Conservation (phyloP, 2,329 filamentous ascomycete genomes). For the Phoma sp. region DNA sequence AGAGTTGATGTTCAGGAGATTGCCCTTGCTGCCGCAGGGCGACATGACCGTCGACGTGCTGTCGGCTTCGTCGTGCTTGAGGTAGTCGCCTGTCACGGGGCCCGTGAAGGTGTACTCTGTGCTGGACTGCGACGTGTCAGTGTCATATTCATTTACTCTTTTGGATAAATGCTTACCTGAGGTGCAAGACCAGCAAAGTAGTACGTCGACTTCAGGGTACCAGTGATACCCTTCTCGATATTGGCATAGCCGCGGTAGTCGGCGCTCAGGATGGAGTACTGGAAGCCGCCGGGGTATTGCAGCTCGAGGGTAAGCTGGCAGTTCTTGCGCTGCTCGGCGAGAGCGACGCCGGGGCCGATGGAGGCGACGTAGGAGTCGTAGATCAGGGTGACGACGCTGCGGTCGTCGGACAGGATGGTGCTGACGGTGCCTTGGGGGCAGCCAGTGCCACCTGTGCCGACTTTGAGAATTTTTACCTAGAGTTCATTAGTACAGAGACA, state of each 20-base stretch:
- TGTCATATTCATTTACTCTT: neutral
- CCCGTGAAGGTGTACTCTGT: conserved; percentile 50
- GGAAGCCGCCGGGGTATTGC: conserved; percentile 59
- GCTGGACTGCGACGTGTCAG: conserved; percentile 35
- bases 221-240: conserved; percentile 55
- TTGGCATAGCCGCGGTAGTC: conserved; percentile 60
- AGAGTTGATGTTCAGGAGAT: conserved; percentile 62
- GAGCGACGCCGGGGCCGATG: conserved; percentile 52
- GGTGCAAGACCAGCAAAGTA: conserved; percentile 58
- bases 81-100: conserved; percentile 47
- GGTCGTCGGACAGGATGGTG: conserved; percentile 52
- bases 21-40: conserved; percentile 56
- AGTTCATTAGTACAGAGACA: conserved; percentile 17
- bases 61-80: conserved; percentile 51
- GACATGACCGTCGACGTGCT: conserved; percentile 59
- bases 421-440: conserved; percentile 55
- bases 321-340: conserved; percentile 58
- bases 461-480: conserved; percentile 50
- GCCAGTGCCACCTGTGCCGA: conserved; percentile 57
- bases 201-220: conserved; percentile 59
- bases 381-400: conserved; percentile 57
- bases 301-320: conserved; percentile 62
- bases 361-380: conserved; percentile 60
- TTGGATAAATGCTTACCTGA: conserved; percentile 42
- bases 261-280: conserved; percentile 60